Base-by-base conservation (phyloP, 352 stramenopile genomes). In the Elongisporangium prolatum region DNA sequence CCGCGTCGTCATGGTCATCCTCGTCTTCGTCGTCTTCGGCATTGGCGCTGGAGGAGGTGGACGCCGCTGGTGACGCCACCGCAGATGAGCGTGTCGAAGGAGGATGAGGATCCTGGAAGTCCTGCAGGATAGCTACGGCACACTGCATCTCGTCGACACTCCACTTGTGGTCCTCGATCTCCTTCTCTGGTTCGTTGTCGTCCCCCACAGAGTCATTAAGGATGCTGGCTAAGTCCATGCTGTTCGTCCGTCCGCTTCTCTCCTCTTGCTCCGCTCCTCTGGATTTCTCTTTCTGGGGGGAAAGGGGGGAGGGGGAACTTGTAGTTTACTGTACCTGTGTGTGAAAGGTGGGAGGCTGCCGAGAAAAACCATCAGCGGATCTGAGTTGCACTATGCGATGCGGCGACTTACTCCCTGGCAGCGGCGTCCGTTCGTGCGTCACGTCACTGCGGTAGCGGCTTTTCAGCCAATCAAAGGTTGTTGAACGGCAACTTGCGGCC, bases 81-180 rank as follows among this genome's bases (percentile, higher is more conserved):
- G 11, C 34, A 44, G 34, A 44, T 44, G 34, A 44, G 34, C 34
- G 34, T 17, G 34, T 44, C 34, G 34, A 44, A 44, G 10, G 10
- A 44, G 34, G 9, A 44, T 44, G 34, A 9, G 52, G 52, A 14
- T 51, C 34, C 53, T 58, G 53, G 38, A 59, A 59, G 53, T 59
- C 53, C 38, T 49, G 25, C 37, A 59, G 53, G 13, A 59, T 59
- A n/a, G 38, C 53, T 11, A 59, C 38, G 53, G 53, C 53, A 21
- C 53, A 59, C 21, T 59, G 53, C n/a, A 59, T 38, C 53, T 59
- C 53, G 38, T 59, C 53, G 28, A 47, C 48, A 20, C 53, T 59
- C 28, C 37, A 59, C 17, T 37, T 21, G 21, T 24, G 37, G 22
- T n/a, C 25, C n/a, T 24, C 14, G 5, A 44, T 17, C 34, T 44